Conservation (phyloP, 2,329 filamentous ascomycete species). For the Talaromyces piceae region DNA sequence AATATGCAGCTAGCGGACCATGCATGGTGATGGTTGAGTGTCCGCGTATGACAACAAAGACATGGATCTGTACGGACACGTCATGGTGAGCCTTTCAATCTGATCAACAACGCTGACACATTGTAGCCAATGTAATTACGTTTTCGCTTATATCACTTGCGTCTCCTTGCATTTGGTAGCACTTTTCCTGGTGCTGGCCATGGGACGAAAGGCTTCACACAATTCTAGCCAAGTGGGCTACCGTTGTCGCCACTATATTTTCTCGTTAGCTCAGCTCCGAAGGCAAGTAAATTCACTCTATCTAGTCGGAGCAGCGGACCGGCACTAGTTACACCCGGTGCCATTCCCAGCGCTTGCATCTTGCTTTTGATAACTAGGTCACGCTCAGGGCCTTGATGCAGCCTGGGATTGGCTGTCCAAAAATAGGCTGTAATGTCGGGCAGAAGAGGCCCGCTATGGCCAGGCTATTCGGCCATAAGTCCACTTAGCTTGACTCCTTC, state of each 20-base stretch:
- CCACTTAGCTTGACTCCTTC: background rate
- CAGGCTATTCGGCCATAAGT: no score
- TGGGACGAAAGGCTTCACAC: no score
- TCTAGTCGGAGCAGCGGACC: background rate
- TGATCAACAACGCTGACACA: background rate
- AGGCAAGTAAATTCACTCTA: background rate
- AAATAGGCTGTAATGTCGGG: slow-evolving; percentile 1
- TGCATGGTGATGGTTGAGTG: background rate
- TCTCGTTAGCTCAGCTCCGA: background rate
- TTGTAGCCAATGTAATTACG: background rate
- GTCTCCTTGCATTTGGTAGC: no score
- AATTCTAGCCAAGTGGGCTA: no score
- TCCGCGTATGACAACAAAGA: background rate
- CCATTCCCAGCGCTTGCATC: slow-evolving; percentile 6
- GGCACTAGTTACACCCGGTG: background rate
- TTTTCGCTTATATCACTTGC: no score
- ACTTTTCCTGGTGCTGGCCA: no score
- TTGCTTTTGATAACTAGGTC: background rate
- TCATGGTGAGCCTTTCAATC: background rate
- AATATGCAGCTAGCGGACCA: slow-evolving; percentile 1
- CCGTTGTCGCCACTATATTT: background rate
- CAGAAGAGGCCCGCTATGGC: background rate
- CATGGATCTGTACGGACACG: background rate
- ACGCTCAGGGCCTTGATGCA: background rate
- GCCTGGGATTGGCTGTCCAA: background rate